Base-by-base conservation (phyloP, 1,284 basidiomycete species). In the Phellopilus nigrolimitatus region DNA sequence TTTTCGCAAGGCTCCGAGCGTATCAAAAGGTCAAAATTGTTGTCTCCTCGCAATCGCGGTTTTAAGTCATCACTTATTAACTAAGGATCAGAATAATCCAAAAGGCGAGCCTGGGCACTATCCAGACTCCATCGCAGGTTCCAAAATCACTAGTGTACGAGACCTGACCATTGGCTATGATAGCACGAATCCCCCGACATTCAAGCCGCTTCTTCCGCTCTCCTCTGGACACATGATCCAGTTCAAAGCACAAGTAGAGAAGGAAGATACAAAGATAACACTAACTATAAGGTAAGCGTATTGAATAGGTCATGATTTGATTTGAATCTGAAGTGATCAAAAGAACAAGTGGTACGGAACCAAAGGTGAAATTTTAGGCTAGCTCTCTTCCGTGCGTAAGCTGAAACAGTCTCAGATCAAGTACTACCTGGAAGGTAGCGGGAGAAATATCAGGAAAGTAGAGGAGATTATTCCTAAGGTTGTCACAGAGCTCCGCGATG, bases 191-290 rank as follows among this genome's bases (percentile, higher is more conserved):
- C 70, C 79, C n/a, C 85, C 87, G 0, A 72, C 71, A 2, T 84
- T 75, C 61, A 68, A 75, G 56, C 82, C 89, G 2, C 65, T 65
- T 22, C 69, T 91, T 13, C 88, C 89, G 13, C 66, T 87, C 19
- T 89, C 87, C 9, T 83, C 82, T 0, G 87, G 88, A 2, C 84
- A 92, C 58, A 91, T 91, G 91, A 80, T 93, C 40, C 84, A 88
- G 56, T 86, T 92, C 65, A 69, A 78, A 54, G 84, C 81, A n/a
- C 39, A 39, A 28, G 53, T 54, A 6, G 68, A 72, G 53, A 60
- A 63, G 21, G 67, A 72, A 17, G 74, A 70, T 2, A 71, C 72
- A 25, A 74, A 69, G 54, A 74, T 90, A 54, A 74, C 79, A 2
- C 64, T 91, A 41, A 90, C 87, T 1, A 75, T 76, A 46, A 73